Conservation (phyloP, 805 yeast genomes). For the Starmera dryadoides region DNA sequence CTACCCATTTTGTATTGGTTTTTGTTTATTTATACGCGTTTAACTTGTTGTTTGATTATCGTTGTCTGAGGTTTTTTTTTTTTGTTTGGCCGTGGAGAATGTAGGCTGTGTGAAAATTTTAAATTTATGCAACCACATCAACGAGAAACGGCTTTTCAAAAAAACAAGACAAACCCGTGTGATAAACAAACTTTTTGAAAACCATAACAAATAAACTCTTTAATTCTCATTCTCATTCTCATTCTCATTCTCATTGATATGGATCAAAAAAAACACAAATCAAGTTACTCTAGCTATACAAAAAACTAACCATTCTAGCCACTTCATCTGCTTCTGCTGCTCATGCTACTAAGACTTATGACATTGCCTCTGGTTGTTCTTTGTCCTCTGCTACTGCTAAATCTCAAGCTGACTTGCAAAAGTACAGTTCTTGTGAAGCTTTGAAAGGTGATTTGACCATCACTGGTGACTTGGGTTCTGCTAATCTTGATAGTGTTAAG, state of each 20-base stretch:
- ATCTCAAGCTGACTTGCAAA: slow-evolving; percentile 71
- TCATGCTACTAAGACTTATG: slow-evolving; percentile 38
- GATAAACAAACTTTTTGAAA: too few relatives aligned
- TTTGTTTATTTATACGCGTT: background rate
- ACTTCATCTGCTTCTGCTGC: slow-evolving; percentile 41
- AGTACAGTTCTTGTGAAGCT: slow-evolving; percentile 65
- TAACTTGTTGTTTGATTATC: too few relatives aligned
- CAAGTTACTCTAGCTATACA: too few relatives aligned
- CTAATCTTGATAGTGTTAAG: slow-evolving; percentile 68
- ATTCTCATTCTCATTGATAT: background rate
- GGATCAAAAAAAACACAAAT: too few relatives aligned
- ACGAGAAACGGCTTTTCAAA: too few relatives aligned
- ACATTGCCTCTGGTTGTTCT: slow-evolving; percentile 57
- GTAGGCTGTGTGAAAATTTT: background rate
- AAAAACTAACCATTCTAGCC: background rate
- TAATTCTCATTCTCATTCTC: too few relatives aligned
- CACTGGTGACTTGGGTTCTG: slow-evolving; percentile 54
- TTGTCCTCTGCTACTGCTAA: slow-evolving; percentile 66
- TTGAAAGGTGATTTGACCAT: slow-evolving; percentile 75
- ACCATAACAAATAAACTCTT: too few relatives aligned
- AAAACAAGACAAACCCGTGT: too few relatives aligned
- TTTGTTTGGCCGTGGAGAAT: background rate
- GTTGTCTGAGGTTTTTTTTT: background rate
- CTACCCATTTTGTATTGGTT: too few relatives aligned
- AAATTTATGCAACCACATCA: too few relatives aligned